Base-by-base conservation (phyloP, 805 yeast genomes). In the Suhomyces faveliae region DNA sequence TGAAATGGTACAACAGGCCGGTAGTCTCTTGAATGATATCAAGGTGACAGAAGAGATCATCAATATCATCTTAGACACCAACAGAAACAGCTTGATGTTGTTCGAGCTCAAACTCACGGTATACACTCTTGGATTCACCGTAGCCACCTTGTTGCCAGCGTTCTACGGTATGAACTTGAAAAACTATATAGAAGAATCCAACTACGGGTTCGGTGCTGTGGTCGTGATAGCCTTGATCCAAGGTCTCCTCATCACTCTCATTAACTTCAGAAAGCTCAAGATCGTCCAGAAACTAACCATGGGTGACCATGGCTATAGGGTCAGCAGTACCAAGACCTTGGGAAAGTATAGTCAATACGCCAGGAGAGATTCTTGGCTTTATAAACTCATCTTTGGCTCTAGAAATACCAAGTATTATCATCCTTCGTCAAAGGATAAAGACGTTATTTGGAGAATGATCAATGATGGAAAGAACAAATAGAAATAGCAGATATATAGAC, bases 1-100 rank as follows among this genome's bases (percentile, higher is more conserved):
- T 61, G 97, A 91, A 68, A 83, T 87, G 55, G 97, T 90, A 5
- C 97, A 91, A 64, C 92, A 87, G 56, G 84, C 96, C 0, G 96
- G 88, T 39, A 84, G 92, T 3, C 70, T 90, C 47, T 80, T 87
- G 17, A 84, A 83, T 56, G 96, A 91, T 61, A 89, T 91, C 56
- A 83, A 83, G 60, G 87, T 94, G 12, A 91, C 97, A 0, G 97
- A 90, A 61, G 97, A 91, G 59, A 88, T 91, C 61, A 91, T 89
- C 50, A 90, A 90, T 61, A 90, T 91, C 58, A 90, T 91, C 51
- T 67, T 91, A 46, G 97, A 91, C 64, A 89, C 97, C 2, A 89
- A 89, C 60, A 81, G 97, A 70, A 91, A 91, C 67, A 81, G 96
- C 3, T 71, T 91, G 51, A 89, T 91, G 96, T 76, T 91, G 48